Percentiles rank a stretch among this genome's conserved stretches.
These are phyloP conservation scores for Euphorbia celastroides DNA, from an alignment of 441 rosid species.

Conservation along the genomic window DNA sequence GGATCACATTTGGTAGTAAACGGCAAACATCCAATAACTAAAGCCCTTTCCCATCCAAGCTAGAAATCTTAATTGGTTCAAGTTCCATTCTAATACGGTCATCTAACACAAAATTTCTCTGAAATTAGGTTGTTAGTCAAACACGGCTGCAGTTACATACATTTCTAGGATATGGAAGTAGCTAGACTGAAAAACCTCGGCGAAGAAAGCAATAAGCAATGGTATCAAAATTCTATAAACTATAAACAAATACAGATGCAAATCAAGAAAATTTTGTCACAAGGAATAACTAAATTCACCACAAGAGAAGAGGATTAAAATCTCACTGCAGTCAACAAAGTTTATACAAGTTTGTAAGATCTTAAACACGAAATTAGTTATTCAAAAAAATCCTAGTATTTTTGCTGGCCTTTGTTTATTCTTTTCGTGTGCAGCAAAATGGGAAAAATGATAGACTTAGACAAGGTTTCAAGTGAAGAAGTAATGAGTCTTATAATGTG, in stretches of 20 bases:
- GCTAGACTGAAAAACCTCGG: not conserved
- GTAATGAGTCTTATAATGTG: not conserved
- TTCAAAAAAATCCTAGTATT: not conserved
- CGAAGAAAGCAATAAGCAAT: not conserved
- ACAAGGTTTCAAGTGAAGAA: too few species aligned
- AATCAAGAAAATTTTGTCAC: too few species aligned
- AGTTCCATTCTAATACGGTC: not conserved
- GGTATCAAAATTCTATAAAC: too few species aligned
- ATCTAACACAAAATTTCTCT: not conserved
- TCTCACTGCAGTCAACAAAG: not conserved
- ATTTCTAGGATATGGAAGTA: not conserved
- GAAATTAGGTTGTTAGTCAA: not conserved
- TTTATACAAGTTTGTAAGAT: not conserved
- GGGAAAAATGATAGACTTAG: too few species aligned
- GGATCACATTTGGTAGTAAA: not conserved
- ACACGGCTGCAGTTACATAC: not conserved
- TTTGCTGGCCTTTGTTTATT: not conserved
- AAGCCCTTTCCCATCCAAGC: not conserved
- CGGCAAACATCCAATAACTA: too few species aligned
- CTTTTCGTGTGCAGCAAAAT: not conserved
- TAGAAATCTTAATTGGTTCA: not conserved
- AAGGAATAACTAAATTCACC: too few species aligned
- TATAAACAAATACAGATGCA: too few species aligned
- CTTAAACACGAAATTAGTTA: too few species aligned
- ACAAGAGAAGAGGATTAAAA: not conserved